Evolutionary conservation across 352 stramenopile species (phyloP).

Genomic region (Phytophthora megakarya): DNA sequence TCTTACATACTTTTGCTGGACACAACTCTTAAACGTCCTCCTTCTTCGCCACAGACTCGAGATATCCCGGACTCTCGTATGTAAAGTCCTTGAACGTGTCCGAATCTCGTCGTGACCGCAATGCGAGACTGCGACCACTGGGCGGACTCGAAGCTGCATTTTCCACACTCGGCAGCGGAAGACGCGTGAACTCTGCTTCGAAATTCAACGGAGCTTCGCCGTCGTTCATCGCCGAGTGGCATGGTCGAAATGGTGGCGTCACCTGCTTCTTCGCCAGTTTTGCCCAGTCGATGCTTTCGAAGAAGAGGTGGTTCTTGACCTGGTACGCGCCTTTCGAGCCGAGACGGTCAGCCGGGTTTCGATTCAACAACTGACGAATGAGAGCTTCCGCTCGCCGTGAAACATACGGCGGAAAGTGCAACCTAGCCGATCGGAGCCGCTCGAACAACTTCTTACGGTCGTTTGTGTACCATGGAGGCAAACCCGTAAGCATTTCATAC

Average conservation of each 20-base stretch:
- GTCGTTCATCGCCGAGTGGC: slow-evolving; percentile 70
- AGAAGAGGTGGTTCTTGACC: slow-evolving; percentile 81
- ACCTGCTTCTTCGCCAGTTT: slow-evolving; percentile 65
- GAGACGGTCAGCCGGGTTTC: slow-evolving; percentile 70
- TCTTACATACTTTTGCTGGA: slow-evolving; percentile 26
- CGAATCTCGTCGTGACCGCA: slow-evolving; percentile 53
- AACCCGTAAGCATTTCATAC: slow-evolving; percentile 83
- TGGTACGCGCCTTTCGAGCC: slow-evolving; percentile 70
- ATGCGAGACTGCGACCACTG: slow-evolving; percentile 18
- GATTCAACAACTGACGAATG: slow-evolving; percentile 83
- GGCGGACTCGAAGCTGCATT: slow-evolving; percentile 28
- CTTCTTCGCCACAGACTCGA: slow-evolving; percentile 56
- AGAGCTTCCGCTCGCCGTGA: slow-evolving; percentile 74
- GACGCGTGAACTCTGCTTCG: slow-evolving; percentile 82
- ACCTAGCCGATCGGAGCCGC: slow-evolving; percentile 69
- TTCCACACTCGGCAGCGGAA: slow-evolving; percentile 82
- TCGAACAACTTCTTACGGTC: slow-evolving; percentile 91
- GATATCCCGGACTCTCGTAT: slow-evolving; percentile 72
- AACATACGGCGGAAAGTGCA: slow-evolving; percentile 88
- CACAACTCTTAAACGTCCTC: slow-evolving; percentile 20
- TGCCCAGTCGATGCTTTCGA: slow-evolving; percentile 78
- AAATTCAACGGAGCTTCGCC: slow-evolving; percentile 84
- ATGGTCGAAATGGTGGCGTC: slow-evolving; percentile 74
- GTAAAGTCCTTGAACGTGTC: slow-evolving; percentile 86
- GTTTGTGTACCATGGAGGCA: slow-evolving; percentile 90